Evolutionary conservation across 345 rosid genomes (phyloP).

Genomic region (Barbarea vulgaris): DNA sequence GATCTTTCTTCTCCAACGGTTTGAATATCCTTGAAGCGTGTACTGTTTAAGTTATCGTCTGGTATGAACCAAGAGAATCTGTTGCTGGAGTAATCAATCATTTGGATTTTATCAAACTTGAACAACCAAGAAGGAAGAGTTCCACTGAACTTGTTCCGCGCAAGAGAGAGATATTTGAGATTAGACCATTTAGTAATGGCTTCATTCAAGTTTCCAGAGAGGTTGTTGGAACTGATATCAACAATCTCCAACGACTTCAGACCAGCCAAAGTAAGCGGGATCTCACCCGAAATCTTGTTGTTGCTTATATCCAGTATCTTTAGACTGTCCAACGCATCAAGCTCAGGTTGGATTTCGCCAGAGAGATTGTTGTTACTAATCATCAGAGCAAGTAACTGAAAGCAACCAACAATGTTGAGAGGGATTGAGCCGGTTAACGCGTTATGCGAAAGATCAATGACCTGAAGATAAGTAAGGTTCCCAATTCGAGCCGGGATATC

Average conservation of each 20-base stretch:
- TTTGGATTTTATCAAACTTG: constrained; percentile 66
- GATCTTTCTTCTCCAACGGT: constrained; percentile 39
- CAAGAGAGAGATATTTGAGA: constrained; percentile 75
- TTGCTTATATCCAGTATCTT: constrained; percentile 82
- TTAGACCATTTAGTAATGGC: constrained; percentile 87
- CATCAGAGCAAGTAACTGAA: constrained; percentile 76
- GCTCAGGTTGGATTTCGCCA: constrained; percentile 88
- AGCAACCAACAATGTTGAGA: constrained; percentile 79
- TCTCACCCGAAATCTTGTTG: constrained; percentile 81
- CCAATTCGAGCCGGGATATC: constrained; percentile 84
- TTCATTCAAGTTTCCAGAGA: constrained; percentile 76
- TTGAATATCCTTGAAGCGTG: constrained; percentile 52
- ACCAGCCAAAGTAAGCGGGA: constrained; percentile 86
- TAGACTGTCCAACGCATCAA: constrained; percentile 81
- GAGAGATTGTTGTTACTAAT: constrained; percentile 77
- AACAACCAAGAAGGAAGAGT: constrained; percentile 78
- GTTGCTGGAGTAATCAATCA: constrained; percentile 79
- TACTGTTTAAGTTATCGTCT: constrained; percentile 70
- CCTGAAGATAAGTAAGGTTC: constrained; percentile 85
- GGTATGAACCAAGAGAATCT: constrained; percentile 80
- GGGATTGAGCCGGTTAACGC: constrained; percentile 79
- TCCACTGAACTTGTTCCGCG: constrained; percentile 77
- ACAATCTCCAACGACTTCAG: constrained; percentile 85
- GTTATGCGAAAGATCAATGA: constrained; percentile 80
- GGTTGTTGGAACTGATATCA: constrained; percentile 81